Evolutionary conservation across 1,284 basidiomycete genomes (phyloP).

Genomic region (Moniliophthora roreri): DNA sequence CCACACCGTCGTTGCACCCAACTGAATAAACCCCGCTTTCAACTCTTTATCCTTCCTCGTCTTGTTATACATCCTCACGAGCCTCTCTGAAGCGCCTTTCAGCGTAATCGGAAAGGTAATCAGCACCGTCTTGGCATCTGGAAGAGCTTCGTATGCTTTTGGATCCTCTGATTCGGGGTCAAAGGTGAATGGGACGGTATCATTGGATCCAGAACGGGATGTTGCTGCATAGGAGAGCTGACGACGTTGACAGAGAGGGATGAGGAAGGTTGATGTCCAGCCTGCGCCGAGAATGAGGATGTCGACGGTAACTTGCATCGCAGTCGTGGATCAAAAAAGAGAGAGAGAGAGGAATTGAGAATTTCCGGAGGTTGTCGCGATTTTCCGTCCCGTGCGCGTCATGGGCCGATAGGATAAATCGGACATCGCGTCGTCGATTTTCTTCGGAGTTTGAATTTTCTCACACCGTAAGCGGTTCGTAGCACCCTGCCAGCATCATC

Average conservation of each 20-base stretch:
- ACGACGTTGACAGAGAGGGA: conserved; percentile 47
- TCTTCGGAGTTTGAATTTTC: too few species aligned
- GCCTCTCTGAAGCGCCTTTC: conserved; percentile 39
- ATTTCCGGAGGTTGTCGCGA: too few species aligned
- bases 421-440: too few species aligned
- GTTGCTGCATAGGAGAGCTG: conserved; percentile 53
- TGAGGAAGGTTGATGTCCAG: conserved; percentile 66
- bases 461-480: too few species aligned
- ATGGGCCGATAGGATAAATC: too few species aligned
- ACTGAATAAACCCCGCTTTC: conserved; percentile 48
- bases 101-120: conserved; percentile 62
- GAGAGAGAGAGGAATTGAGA: too few species aligned
- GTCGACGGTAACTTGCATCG: conserved; percentile 35
- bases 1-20: conserved; percentile 67
- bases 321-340: background rate
- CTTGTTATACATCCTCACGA: conserved; percentile 27
- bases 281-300: conserved; percentile 69
- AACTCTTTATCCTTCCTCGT: conserved; percentile 6
- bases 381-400: too few species aligned
- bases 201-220: conserved; percentile 45
- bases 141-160: conserved; percentile 44
- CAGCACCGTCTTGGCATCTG: conserved; percentile 56
- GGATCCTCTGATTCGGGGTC: conserved; percentile 43
- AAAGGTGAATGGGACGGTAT: conserved; percentile 50
- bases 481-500: too few species aligned